Evolutionary conservation across 208 protist species (phyloP), one percentile per base, ranked within the genome.

Genomic region (Novymonas esmeraldas): DNA sequence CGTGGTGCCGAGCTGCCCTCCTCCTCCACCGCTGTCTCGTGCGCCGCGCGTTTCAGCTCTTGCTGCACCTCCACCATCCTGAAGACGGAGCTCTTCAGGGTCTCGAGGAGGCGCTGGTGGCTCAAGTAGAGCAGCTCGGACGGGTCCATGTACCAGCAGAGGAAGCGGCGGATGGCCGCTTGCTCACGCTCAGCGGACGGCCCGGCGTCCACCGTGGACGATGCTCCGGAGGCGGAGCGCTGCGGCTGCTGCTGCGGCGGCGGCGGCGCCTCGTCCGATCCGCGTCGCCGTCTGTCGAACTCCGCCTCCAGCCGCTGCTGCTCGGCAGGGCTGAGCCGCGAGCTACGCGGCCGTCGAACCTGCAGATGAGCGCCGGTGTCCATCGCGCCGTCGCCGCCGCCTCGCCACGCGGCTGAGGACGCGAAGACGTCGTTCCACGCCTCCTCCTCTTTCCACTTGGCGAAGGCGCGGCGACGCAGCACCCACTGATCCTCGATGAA

Each of bases 141-240:
- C 1, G 90, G 85, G 11, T 85, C 74, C 14, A 95, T 93, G 62
- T 89, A 92, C 87, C 90, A 95, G 29, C 87, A 84, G 60, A 85
- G 87, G 20, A 60, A 69, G n/a, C 62, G 61, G 3, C 70, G 70
- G 18, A 77, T 28, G 1, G 70, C 65, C 11, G 20, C 69, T 20
- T 70, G 18, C 48, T 72, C 28, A 0, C 61, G 73, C 45, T 48
- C 34, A 33, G 51, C 45, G 29, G 22, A n/a, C 58, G 18, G 20
- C 29, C 26, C 38, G 34, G 39, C 31, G 2, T 41, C 16, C 2
- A 11, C 28, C 4, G 51, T 29, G 20, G 52, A 24, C 16, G 2
- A 39, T 29, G n/a, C n/a, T n/a, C n/a, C n/a, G 3, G 6, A 24
- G n/a, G 24, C 38, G 6, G n/a, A 6, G 24, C 14, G 14, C 36